Evolutionary conservation across 345 rosid genomes (phyloP).

Genomic region (Barbarea vulgaris): DNA sequence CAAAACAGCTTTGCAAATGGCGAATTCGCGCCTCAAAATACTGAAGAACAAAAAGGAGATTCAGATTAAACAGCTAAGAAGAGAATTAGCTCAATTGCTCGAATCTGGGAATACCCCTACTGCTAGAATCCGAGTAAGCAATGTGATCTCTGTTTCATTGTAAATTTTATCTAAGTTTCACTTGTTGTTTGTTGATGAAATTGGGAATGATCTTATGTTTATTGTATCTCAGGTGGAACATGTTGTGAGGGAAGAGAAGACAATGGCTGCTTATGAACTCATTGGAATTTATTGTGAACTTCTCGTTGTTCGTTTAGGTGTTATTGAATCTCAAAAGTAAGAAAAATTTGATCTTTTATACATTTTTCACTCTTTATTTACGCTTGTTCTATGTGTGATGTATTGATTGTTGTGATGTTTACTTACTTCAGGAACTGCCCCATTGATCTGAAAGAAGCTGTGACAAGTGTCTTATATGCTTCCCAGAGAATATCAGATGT

Average conservation of each 20-base stretch:
- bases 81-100: slow-evolving; percentile 80
- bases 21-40: slow-evolving; percentile 70
- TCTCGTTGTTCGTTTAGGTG: slow-evolving; percentile 69
- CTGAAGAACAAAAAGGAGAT: slow-evolving; percentile 72
- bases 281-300: slow-evolving; percentile 83
- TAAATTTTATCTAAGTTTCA: not conserved
- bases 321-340: slow-evolving; percentile 87
- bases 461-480: slow-evolving; percentile 77
- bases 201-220: not conserved
- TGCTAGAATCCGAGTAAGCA: slow-evolving; percentile 73
- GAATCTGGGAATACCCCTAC: slow-evolving; percentile 79
- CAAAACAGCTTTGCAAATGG: slow-evolving; percentile 79
- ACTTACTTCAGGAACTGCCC: slow-evolving; percentile 59
- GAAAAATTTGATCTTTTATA: not conserved
- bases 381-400: not conserved
- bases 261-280: slow-evolving; percentile 78
- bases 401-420: slow-evolving; percentile 22
- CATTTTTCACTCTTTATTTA: not conserved
- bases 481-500: slow-evolving; percentile 88
- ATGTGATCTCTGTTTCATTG: not conserved
- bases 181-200: slow-evolving; percentile 6
- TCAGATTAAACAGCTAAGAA: slow-evolving; percentile 68
- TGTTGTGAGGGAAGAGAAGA: slow-evolving; percentile 93
- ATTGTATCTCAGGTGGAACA: slow-evolving; percentile 70
- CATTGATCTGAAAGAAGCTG: slow-evolving; percentile 80